Percentiles rank a stretch among this genome's conserved stretches.
Conservation (phyloP, 257 asterid species). For the Cinchona pubescens region DNA sequence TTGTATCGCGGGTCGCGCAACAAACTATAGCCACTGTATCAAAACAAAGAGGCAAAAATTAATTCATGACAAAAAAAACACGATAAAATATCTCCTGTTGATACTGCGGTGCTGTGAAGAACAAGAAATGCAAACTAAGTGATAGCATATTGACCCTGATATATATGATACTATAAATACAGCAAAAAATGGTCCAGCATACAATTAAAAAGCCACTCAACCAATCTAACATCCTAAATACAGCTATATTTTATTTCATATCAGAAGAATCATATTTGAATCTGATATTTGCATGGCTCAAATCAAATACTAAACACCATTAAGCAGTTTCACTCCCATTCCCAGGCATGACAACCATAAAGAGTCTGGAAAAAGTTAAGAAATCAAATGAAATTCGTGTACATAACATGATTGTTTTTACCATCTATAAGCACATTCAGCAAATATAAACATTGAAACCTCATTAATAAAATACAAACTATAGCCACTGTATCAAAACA, state of each 20-base stretch:
- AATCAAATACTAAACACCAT: neutral
- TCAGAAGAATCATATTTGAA: too few relatives aligned
- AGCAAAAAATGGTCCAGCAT: too few relatives aligned
- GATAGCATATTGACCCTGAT: neutral
- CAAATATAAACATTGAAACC: neutral
- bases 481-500: slow-evolving; percentile 50
- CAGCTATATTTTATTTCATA: neutral
- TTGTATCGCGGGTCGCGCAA: slow-evolving; percentile 88
- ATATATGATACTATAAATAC: neutral
- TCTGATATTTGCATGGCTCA: neutral
- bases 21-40: slow-evolving; percentile 64
- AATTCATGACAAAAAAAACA: neutral
- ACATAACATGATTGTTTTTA: neutral
- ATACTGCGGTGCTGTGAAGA: neutral
- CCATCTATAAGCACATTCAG: neutral
- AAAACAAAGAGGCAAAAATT: neutral
- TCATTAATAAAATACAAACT: slow-evolving; percentile 25
- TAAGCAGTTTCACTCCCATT: too few relatives aligned
- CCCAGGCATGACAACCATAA: neutral
- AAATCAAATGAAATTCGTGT: neutral
- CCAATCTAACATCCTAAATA: neutral
- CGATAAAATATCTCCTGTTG: neutral
- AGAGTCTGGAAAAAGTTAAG: neutral
- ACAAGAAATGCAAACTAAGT: neutral
- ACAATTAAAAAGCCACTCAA: neutral